A percentile compares a stretch with the other conserved stretches of the same genome.
Conservation (phyloP, 2,329 filamentous ascomycete species). For the Cordyceps fumosorosea region DNA sequence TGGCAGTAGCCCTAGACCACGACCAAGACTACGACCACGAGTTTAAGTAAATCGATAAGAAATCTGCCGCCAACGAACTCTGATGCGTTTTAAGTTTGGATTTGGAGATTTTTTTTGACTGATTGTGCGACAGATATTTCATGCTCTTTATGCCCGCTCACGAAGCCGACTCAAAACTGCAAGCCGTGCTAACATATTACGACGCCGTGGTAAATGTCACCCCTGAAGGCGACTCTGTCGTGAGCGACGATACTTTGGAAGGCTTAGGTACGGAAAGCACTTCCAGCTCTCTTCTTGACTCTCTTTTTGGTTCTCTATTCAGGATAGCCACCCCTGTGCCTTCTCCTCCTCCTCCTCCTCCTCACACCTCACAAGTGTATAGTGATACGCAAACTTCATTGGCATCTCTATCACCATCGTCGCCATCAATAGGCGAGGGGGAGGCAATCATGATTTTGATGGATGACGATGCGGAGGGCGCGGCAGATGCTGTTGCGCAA, state of each 20-base stretch:
- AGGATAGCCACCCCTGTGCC: conserved; percentile 52
- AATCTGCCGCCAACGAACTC: background rate
- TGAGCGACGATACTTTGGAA: conserved; percentile 85
- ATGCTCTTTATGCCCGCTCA: conserved; percentile 74
- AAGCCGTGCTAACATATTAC: conserved; percentile 85
- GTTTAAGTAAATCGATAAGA: background rate
- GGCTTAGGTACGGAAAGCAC: conserved; percentile 81
- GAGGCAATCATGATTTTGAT: conserved; percentile 18
- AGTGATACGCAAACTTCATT: conserved; percentile 7
- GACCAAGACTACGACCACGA: background rate
- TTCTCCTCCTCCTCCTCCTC: conserved; percentile 28
- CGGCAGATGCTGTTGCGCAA: conserved; percentile 5
- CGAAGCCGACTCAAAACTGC: conserved; percentile 62
- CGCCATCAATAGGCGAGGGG: background rate
- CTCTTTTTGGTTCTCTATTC: conserved; percentile 70
- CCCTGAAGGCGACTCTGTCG: conserved; percentile 85
- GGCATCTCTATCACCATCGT: background rate
- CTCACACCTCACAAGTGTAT: conserved; percentile 19
- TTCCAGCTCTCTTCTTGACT: conserved; percentile 53
- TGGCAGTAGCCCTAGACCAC: conserved; percentile 10
- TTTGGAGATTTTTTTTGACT: conserved; percentile 5
- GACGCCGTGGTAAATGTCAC: conserved; percentile 83
- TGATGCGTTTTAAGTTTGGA: conserved; percentile 1
- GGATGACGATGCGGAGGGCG: background rate
- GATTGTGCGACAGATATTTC: conserved; percentile 61